Base-by-base conservation (phyloP, 805 yeast genomes). In the Barnettozyma populi region DNA sequence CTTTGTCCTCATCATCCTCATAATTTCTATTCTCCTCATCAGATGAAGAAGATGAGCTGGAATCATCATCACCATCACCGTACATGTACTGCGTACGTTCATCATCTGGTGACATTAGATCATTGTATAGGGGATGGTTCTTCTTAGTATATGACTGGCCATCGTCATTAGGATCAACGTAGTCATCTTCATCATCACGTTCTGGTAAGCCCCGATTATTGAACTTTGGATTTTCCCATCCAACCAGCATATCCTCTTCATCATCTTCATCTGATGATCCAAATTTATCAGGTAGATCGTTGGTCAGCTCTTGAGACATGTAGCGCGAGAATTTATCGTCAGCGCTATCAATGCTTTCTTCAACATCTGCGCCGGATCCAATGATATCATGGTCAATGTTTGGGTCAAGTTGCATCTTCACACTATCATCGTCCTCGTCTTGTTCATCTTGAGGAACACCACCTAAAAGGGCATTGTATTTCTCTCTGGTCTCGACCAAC, bases 381-480 rank as follows among this genome's bases (percentile, higher is more conserved):
- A 48, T 34, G 25, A 57, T 53, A 50, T 66, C 69, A 49, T 69
- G 69, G 36, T 69, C 73, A n/a, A 63, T 60, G n/a, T 61, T 65
- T 8, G 71, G 64, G 47, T 67, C 61, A 38, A 69, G 58, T 35
- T 25, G 47, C 9, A 51, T 23, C 38, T 63, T 61, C 2, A 60
- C 66, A 4, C 62, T 66, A 39, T 63, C 64, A 24, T 67, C 71
- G 29, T 60, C 65, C 31, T 65, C 66, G 13, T 51, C 69, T 11
- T 58, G 68, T 27, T 57, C 60, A 13, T 62, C 65, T 18, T 61
- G 64, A 34, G 61, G 64, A 23, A 63, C 69, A n/a, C 92, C 95
- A 19, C 99, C 99, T 38, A 94, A 73, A 29, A 92, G 85, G 10
- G 96, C 90, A 65, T 92, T 94, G 67, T 94, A 94, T 68, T 90